A percentile compares a stretch with the other conserved stretches of the same genome.
Conservation (phyloP, 495 filamentous ascomycete genomes). For the Penicillium bialowiezense region DNA sequence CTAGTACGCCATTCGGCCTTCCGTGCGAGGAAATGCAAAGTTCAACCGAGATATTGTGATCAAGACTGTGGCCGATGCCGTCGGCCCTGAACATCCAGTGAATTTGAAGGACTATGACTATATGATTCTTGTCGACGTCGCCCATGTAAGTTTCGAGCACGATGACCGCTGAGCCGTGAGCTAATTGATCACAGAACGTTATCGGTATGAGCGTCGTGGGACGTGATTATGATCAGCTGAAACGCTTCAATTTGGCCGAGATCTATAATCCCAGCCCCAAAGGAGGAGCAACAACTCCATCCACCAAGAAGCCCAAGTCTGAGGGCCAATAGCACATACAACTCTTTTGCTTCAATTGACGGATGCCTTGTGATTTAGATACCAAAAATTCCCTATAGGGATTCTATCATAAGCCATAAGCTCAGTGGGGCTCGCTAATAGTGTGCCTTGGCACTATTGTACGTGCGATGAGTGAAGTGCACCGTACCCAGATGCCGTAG, state of each 20-base stretch:
- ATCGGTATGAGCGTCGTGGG: slow-evolving; percentile 77
- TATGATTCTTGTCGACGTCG: slow-evolving; percentile 84
- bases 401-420: neutral
- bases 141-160: slow-evolving; percentile 60
- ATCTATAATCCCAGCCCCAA: slow-evolving; percentile 52
- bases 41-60: slow-evolving; percentile 77
- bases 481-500: too few species aligned
- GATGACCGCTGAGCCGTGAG: neutral
- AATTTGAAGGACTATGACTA: slow-evolving; percentile 79
- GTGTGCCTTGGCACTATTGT: too few species aligned
- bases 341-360: neutral
- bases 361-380: neutral
- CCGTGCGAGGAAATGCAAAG: slow-evolving; percentile 71
- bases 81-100: slow-evolving; percentile 72
- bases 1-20: slow-evolving; percentile 89
- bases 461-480: too few species aligned
- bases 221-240: slow-evolving; percentile 65
- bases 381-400: neutral
- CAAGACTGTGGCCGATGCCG: slow-evolving; percentile 66
- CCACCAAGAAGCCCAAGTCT: slow-evolving; percentile 3
- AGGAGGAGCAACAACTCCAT: neutral
- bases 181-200: slow-evolving; percentile 53
- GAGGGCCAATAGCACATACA: neutral
- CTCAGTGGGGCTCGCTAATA: too few species aligned
- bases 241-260: slow-evolving; percentile 70